Percentiles rank a stretch among this genome's conserved stretches.
Evolutionary conservation across 306 rosid species (phyloP).

Genomic region (Leucaena leucocephala): DNA sequence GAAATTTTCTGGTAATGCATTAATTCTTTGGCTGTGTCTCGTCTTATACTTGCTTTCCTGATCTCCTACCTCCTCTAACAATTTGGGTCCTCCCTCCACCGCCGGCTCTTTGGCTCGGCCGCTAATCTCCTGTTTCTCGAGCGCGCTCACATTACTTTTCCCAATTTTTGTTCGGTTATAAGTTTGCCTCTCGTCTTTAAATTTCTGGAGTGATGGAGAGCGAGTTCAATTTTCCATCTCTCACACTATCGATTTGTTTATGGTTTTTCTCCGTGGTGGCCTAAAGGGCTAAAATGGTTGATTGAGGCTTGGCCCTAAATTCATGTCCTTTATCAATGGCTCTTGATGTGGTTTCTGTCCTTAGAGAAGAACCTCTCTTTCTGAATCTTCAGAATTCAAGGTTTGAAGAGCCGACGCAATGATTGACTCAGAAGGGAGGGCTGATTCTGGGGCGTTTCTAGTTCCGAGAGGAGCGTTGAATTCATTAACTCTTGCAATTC

Average conservation of each 20-base stretch:
- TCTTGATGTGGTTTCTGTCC: constrained; percentile 8
- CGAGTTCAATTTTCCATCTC: not conserved
- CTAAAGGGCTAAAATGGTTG: not conserved
- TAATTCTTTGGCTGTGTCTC: constrained; percentile 11
- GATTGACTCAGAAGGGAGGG: not conserved
- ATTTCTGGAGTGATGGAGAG: not conserved
- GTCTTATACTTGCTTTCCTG: not conserved
- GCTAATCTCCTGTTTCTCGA: constrained; percentile 5
- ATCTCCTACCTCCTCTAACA: constrained; percentile 28
- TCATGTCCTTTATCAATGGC: not conserved
- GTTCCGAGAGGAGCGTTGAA: not conserved
- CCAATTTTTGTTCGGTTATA: not conserved
- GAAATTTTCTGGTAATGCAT: constrained; percentile 42
- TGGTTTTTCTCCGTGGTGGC: not conserved
- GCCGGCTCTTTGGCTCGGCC: not conserved
- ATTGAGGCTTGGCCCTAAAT: not conserved
- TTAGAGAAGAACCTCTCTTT: constrained; percentile 7
- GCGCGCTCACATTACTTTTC: not conserved
- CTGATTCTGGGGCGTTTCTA: not conserved
- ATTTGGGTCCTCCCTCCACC: not conserved
- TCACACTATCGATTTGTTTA: not conserved
- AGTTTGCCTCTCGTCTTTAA: not conserved
- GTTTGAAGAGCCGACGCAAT: constrained; percentile 10
- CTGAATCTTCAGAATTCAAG: not conserved
- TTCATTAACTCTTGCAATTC: not conserved